These are phyloP conservation scores for Phylloboletellus chloephorus DNA, from an alignment of 1,284 basidiomycete species.

Conservation along the genomic window DNA sequence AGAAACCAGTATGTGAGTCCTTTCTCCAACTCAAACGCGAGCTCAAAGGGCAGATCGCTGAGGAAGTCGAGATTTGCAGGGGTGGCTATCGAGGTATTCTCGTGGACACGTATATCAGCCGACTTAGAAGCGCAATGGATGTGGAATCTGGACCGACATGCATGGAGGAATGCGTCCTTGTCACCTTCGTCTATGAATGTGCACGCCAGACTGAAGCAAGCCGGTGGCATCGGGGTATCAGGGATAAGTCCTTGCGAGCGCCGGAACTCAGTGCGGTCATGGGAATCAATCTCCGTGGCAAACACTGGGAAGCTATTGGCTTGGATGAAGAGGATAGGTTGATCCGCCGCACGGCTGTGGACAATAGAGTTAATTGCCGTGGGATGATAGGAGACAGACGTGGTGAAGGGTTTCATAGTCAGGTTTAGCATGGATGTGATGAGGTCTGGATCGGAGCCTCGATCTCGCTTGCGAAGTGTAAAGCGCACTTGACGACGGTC, in stretches of 20 bases:
- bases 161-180: conserved; percentile 26
- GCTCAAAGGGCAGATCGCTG: conserved; percentile 28
- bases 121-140: conserved; percentile 11
- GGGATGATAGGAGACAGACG: conserved; percentile 17
- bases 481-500: conserved; percentile 29
- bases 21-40: conserved; percentile 40
- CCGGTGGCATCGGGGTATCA: conserved; percentile 24
- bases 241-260: conserved; percentile 29
- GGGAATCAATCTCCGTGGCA: neutral
- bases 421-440: conserved; percentile 8
- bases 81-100: conserved; percentile 8
- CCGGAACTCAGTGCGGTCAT: conserved; percentile 4
- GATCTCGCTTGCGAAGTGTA: conserved; percentile 23
- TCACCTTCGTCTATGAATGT: conserved; percentile 24
- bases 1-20: conserved; percentile 29
- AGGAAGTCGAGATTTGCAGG: conserved; percentile 23
- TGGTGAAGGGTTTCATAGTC: neutral
- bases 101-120: conserved; percentile 10
- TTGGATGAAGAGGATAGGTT: conserved; percentile 21
- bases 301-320: conserved; percentile 26
- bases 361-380: conserved; percentile 16
- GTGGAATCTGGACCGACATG: conserved; percentile 24
- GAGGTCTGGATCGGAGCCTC: neutral
- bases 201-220: conserved; percentile 29
- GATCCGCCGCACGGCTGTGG: conserved; percentile 5